Conservation (phyloP, 2,329 filamentous ascomycete genomes). For the Colletotrichum zoysiae region DNA sequence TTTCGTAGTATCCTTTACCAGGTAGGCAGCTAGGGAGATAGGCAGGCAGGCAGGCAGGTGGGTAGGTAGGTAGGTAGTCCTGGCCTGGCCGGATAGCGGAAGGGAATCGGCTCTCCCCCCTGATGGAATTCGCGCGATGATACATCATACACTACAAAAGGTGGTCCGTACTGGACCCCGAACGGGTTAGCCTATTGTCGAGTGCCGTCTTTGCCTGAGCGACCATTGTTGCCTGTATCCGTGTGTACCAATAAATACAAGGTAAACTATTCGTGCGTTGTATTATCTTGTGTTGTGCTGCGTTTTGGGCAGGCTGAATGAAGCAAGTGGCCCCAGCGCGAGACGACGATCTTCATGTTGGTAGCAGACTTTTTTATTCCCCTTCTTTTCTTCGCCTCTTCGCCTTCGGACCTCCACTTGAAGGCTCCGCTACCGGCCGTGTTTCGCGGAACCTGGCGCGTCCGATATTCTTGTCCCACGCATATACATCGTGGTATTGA, state of each 20-base stretch:
- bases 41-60: too few species aligned
- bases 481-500: too few species aligned
- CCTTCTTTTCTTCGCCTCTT: constrained; percentile 11
- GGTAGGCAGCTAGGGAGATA: too few species aligned
- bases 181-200: constrained; percentile 33
- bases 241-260: constrained; percentile 1
- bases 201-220: constrained; percentile 28
- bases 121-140: constrained; percentile 31
- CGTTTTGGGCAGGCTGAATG: constrained; percentile 21
- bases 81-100: constrained; percentile 31
- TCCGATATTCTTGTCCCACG: constrained; percentile 17
- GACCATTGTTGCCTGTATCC: constrained; percentile 22
- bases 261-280: too few species aligned
- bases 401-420: constrained; percentile 28
- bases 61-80: too few species aligned
- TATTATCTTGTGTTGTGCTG: neutral
- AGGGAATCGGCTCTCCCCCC: constrained; percentile 24
- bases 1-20: too few species aligned
- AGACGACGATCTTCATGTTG: constrained; percentile 34
- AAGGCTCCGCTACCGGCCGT: constrained; percentile 31
- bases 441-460: constrained; percentile 23
- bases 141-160: constrained; percentile 16
- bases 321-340: constrained; percentile 21
- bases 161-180: neutral
- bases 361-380: constrained; percentile 11